A percentile compares a stretch with the other conserved stretches of the same genome.
phyloP scores from a whole-genome alignment of 768 basidiomycete species.

The Xerocomellus amylosporus region DNA sequence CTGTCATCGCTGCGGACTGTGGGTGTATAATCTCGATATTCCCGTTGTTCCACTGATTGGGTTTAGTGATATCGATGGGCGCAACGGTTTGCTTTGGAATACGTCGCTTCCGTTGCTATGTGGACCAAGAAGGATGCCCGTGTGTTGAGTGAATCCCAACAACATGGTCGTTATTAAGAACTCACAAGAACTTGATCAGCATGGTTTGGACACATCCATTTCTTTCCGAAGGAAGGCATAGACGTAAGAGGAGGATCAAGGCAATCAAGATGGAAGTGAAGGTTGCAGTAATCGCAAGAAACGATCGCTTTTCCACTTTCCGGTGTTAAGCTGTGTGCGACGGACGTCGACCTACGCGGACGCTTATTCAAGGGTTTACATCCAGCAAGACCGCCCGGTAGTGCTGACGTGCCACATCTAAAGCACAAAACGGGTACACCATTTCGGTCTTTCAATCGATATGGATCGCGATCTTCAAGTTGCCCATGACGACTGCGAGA shows the following conservation, averaged over 20 bases:
- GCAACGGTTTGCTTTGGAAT: constrained; percentile 67
- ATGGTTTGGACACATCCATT: constrained; percentile 99
- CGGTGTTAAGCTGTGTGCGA: constrained; percentile 37
- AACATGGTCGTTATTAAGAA: constrained; percentile 11
- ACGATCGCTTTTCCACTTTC: constrained; percentile 75
- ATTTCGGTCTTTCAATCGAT: constrained; percentile 82
- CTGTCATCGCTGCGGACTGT: constrained; percentile 45
- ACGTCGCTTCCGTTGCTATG: constrained; percentile 74
- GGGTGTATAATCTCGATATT: constrained; percentile 84
- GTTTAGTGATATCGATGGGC: constrained; percentile 73
- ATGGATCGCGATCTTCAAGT: constrained; percentile 87
- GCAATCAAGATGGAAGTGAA: constrained; percentile 98
- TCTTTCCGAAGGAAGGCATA: constrained; percentile 84
- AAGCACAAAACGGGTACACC: constrained; percentile 86
- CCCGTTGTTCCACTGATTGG: constrained; percentile 82
- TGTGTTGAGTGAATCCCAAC: neutral
- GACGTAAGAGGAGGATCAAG: constrained; percentile 83
- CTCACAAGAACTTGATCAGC: constrained; percentile 82
- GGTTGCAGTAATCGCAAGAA: constrained; percentile 91
- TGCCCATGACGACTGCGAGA: constrained; percentile 73
- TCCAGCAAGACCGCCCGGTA: constrained; percentile 53
- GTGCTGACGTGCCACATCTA: constrained; percentile 79
- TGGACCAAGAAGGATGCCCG: constrained; percentile 9
- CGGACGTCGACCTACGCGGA: constrained; percentile 46
- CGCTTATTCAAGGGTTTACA: constrained; percentile 54